Base-by-base conservation (phyloP, 306 rosid species). In the Dryas drummondii region DNA sequence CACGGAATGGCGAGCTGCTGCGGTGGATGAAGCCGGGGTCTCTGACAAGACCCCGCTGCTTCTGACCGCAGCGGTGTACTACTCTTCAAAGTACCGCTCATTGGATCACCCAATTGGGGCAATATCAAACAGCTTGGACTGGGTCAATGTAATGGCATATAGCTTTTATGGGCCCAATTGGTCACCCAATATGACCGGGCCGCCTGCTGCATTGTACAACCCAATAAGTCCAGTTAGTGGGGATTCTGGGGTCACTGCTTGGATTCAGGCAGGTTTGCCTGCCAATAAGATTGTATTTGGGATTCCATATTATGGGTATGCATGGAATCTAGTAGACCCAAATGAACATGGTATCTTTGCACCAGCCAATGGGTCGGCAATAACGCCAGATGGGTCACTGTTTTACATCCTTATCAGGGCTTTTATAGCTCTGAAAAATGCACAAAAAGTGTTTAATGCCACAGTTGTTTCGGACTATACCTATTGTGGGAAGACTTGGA, bases 221-320 rank as follows among this genome's bases (percentile, higher is more conserved):
- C 52, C 68, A 0, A 2, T 50, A 4, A 44, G 68, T 9, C 59
- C 9, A n/a, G 73, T 76, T 1, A 76, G 61, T 19, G 58, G 50
- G 1, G 60, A 76, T 51, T 42, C 80, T 1, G 73, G 74, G 9
- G 46, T 67, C 11, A 46, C n/a, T 3, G 17, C 51, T 11, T 67
- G 80, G 80, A 76, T 67, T 56, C 59, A 76, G 22, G 58, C 80
- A 0, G 59, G 80, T 15, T 55, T 76, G 26, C 40, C 73, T 13
- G 58, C 68, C 6, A 56, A 32, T 2, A 76, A 55, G 37, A 55
- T 76, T 0, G 68, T 59, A 2, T 4, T 76, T 0, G 80, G 80
- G 2, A 9, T 54, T 12, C 19, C 37, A 32, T 32, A 32, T 32
- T 32, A 32, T 32, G 37, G 2, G 37, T 32, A 32, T 32, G 37